Evolutionary conservation across 495 filamentous ascomycete genomes (phyloP), one percentile per base, ranked within the genome.

Genomic region (Margaritispora aquatica): DNA sequence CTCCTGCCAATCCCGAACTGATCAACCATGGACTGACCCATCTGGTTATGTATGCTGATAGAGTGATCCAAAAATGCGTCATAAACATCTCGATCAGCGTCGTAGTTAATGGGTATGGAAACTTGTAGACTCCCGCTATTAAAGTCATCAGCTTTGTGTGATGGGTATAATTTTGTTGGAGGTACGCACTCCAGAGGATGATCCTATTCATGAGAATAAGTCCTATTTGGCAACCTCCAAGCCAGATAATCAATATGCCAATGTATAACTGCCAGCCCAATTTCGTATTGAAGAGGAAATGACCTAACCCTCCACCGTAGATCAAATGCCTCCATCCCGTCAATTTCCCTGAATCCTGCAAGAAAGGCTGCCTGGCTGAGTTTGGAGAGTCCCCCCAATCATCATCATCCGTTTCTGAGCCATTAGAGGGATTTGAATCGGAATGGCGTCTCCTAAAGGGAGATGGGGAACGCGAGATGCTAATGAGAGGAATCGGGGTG

Each of bases 91-190:
- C 72, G n/a, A 80, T 51, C 10, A 78, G 68, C 0, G 78, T 76
- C 24, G 74, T 70, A 15, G 77, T 75, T 7, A 81, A 57, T 17
- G 79, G 79, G 54, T 79, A 82, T 26, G 69, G 70, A 57, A 82
- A 80, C 67, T 79, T 81, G 54, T 80, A 80, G 21, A 77, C 75
- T 36, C 77, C 79, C 38, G 76, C 76, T 77, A 66, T 62, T 47
- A 67, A 31, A 10, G 26, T n/a, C 46, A 67, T 53, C 54, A 66
- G 50, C 36, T 60, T 66, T 22, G 65, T 67, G 49, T 67, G 62
- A 26, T 51, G 57, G 7, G 65, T 67, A 51, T 67, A 60, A 31
- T 61, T 63, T 26, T 58, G 41, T 51, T 67, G 51, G 55, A 65
- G 60, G 59, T 64, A 68, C 59, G 36, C 62, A 65, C 65, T 68